These are phyloP conservation scores for Eutypa lata DNA, from an alignment of 2,329 filamentous ascomycete genomes.

Conservation along the genomic window DNA sequence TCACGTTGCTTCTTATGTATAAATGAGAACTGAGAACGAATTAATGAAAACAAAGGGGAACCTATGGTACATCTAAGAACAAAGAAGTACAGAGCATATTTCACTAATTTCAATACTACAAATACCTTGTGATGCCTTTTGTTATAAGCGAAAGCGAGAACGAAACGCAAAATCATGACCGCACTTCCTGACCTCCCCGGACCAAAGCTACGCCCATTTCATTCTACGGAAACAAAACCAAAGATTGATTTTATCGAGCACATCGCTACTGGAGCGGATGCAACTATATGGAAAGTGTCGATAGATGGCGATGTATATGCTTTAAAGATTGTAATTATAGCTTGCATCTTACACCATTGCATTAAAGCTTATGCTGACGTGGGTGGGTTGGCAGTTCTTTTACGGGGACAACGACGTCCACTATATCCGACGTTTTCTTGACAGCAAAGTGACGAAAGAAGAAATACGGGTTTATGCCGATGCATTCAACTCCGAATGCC, in stretches of 20 bases:
- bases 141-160: too few relatives aligned
- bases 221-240: neutral
- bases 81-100: too few relatives aligned
- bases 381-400: neutral
- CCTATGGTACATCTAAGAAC: too few relatives aligned
- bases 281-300: neutral
- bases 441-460: neutral
- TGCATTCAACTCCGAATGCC: neutral
- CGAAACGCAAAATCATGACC: neutral
- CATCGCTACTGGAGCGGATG: neutral
- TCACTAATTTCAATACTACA: too few relatives aligned
- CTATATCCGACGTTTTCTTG: neutral
- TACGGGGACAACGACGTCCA: neutral
- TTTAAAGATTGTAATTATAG: neutral
- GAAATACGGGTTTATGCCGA: neutral
- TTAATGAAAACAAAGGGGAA: too few relatives aligned
- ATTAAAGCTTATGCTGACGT: neutral
- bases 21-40: too few relatives aligned
- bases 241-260: neutral
- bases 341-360: neutral
- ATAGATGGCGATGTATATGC: neutral
- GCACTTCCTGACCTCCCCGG: neutral
- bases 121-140: too few relatives aligned
- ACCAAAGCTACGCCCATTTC: neutral
- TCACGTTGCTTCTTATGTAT: too few relatives aligned